Conservation (phyloP, 2,329 filamentous ascomycete species). For the Balansia obtecta region DNA sequence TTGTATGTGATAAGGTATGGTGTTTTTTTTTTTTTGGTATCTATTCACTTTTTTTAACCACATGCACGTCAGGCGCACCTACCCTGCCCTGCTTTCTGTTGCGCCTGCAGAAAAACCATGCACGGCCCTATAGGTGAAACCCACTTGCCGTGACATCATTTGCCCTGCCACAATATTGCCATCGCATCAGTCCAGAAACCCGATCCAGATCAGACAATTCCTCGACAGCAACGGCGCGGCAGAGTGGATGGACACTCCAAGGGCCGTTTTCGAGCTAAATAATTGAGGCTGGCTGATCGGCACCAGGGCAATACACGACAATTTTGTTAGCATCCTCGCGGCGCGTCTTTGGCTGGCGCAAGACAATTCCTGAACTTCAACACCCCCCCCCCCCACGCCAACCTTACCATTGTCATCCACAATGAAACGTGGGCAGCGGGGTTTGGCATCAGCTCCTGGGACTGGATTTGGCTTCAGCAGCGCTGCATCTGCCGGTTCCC, state of each 20-base stretch:
- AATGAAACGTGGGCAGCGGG: constrained; percentile 8
- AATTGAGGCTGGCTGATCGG: background rate
- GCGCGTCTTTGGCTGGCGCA: background rate
- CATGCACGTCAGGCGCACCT: no score
- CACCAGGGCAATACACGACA: background rate
- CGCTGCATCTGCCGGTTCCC: constrained; percentile 30
- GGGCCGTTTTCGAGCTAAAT: background rate
- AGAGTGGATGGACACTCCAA: background rate
- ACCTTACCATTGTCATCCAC: background rate
- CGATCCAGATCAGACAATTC: background rate
- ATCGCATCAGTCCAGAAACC: background rate
- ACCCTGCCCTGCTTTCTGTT: no score
- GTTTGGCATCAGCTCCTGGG: constrained; percentile 7
- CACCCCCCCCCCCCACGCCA: background rate
- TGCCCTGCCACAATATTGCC: background rate
- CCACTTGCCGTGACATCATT: constrained; percentile 5
- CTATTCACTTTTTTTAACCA: no score
- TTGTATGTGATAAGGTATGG: no score
- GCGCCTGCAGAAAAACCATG: no score
- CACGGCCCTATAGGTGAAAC: background rate
- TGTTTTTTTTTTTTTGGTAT: no score
- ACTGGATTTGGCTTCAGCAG: constrained; percentile 21
- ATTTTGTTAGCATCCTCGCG: background rate
- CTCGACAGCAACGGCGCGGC: background rate
- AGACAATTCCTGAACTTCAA: background rate